phyloP scores from a whole-genome alignment of 495 filamentous ascomycete species.

The Eremomyces bilateralis region DNA sequence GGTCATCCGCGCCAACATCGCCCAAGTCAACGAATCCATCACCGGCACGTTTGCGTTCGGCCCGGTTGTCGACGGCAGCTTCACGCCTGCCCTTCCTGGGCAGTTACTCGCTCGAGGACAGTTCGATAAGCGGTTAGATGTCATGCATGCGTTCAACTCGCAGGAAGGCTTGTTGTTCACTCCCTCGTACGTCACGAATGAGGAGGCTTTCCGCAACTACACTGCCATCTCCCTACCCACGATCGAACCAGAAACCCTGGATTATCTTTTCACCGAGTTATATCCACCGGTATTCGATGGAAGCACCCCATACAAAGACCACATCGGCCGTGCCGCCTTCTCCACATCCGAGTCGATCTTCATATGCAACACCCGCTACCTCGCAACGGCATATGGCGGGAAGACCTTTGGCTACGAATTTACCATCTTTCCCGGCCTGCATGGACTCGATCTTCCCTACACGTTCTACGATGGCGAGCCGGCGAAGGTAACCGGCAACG shows the following conservation, averaged over 20 bases:
- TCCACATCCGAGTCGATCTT: slow-evolving; percentile 22
- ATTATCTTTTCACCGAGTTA: slow-evolving; percentile 19
- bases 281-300: slow-evolving; percentile 23
- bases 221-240: slow-evolving; percentile 1
- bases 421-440: slow-evolving; percentile 31
- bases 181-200: slow-evolving; percentile 16
- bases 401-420: slow-evolving; percentile 36
- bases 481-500: slow-evolving; percentile 15
- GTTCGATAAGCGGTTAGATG: slow-evolving; percentile 28
- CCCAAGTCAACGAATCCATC: slow-evolving; percentile 21
- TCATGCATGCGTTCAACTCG: slow-evolving; percentile 33
- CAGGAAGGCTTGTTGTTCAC: slow-evolving; percentile 31
- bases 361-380: slow-evolving; percentile 25
- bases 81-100: slow-evolving; percentile 31
- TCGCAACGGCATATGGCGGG: slow-evolving; percentile 25
- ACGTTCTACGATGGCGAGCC: slow-evolving; percentile 30
- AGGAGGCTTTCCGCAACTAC: slow-evolving; percentile 6
- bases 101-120: slow-evolving; percentile 30
- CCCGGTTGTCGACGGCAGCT: slow-evolving; percentile 33
- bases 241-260: slow-evolving; percentile 2
- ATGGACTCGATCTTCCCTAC: slow-evolving; percentile 29
- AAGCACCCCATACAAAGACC: slow-evolving; percentile 21
- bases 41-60: slow-evolving; percentile 33
- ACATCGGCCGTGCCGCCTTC: slow-evolving; percentile 18
- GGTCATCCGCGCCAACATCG: slow-evolving; percentile 29